These are phyloP conservation scores for Wickerhamomyces bovis DNA, from an alignment of 805 yeast genomes.

Conservation along the genomic window DNA sequence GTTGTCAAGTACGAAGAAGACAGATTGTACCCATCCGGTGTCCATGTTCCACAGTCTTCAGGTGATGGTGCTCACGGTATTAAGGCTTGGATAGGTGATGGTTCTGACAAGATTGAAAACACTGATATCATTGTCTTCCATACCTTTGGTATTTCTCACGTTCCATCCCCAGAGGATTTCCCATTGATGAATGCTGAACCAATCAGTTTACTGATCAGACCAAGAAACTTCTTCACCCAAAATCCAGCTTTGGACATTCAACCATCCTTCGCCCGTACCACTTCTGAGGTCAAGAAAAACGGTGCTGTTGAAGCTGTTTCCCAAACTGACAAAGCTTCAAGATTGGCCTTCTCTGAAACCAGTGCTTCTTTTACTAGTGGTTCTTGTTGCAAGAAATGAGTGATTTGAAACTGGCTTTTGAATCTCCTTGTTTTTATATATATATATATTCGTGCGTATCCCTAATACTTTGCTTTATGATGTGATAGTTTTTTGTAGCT, in stretches of 20 bases:
- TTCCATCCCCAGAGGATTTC: slow-evolving; percentile 88
- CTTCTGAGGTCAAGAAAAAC: slow-evolving; percentile 33
- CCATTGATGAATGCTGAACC: slow-evolving; percentile 88
- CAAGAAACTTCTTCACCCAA: slow-evolving; percentile 71
- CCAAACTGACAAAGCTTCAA: slow-evolving; percentile 41
- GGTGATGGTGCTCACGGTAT: slow-evolving; percentile 64
- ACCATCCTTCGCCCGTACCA: slow-evolving; percentile 53
- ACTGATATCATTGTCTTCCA: slow-evolving; percentile 74
- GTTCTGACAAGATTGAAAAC: slow-evolving; percentile 49
- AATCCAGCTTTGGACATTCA: slow-evolving; percentile 73
- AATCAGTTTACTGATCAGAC: slow-evolving; percentile 66
- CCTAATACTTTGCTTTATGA: not conserved
- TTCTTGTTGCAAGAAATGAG: slow-evolving; percentile 22
- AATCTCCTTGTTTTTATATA: not conserved
- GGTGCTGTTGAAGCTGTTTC: slow-evolving; percentile 35
- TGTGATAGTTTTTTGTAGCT: not conserved
- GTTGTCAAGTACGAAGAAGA: slow-evolving; percentile 72
- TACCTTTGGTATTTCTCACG: slow-evolving; percentile 79
- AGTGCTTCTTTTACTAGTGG: slow-evolving; percentile 10
- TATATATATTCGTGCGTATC: not conserved
- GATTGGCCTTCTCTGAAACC: slow-evolving; percentile 39
- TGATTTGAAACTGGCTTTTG: not conserved
- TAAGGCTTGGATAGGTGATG: slow-evolving; percentile 65
- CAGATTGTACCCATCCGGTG: slow-evolving; percentile 75
- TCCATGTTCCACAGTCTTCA: slow-evolving; percentile 68